Evolutionary conservation across 2,329 filamentous ascomycete species (phyloP).

Genomic region (Beauveria bassiana): DNA sequence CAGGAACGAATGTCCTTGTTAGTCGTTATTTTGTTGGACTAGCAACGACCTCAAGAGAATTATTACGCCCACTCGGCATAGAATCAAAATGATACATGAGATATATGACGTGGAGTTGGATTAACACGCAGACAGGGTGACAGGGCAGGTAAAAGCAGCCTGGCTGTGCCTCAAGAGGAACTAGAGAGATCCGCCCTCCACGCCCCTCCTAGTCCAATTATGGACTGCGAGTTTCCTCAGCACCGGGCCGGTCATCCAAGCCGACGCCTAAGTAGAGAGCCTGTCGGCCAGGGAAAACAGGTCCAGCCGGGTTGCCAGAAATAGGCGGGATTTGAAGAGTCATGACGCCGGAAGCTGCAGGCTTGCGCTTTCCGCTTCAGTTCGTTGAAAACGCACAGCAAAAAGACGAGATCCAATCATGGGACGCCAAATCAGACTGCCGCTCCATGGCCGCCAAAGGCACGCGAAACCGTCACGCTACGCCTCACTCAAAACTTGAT

Average conservation of each 20-base stretch:
- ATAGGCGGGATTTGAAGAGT: neutral
- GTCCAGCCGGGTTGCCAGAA: neutral
- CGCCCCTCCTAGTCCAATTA: slow-evolving; percentile 4
- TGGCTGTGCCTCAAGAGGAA: neutral
- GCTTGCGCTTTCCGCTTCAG: neutral
- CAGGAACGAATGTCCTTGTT: neutral
- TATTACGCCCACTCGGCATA: neutral
- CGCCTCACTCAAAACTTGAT: neutral
- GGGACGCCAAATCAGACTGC: neutral
- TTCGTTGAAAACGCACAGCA: neutral
- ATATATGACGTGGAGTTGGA: neutral
- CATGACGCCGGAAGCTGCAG: neutral
- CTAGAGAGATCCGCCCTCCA: neutral
- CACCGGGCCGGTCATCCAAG: neutral
- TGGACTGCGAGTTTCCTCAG: neutral
- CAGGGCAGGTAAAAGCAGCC: neutral
- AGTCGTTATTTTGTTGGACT: neutral
- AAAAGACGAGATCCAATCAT: neutral
- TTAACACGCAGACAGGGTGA: neutral
- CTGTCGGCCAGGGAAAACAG: neutral
- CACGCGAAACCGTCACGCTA: slow-evolving; percentile 9
- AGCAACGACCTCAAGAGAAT: neutral
- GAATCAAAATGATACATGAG: neutral
- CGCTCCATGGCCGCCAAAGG: slow-evolving; percentile 2
- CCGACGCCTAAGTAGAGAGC: neutral